These are phyloP conservation scores for Kuraishia borneana DNA, from an alignment of 805 yeast genomes.

Conservation along the genomic window DNA sequence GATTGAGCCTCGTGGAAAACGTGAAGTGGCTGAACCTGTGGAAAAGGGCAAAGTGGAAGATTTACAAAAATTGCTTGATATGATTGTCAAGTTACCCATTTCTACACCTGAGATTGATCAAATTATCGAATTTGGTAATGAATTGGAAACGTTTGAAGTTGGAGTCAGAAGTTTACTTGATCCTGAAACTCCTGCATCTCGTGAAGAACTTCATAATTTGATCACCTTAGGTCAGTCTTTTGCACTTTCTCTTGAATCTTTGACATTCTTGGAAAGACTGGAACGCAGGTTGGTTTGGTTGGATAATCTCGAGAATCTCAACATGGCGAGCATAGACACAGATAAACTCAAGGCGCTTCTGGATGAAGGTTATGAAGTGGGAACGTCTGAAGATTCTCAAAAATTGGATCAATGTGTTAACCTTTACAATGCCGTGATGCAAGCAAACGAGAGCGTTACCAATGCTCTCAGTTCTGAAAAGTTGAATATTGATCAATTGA, in stretches of 20 bases:
- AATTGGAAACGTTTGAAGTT: constrained; percentile 38
- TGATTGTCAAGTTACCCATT: constrained; percentile 39
- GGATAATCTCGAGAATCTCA: neutral
- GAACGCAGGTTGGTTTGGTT: constrained; percentile 28
- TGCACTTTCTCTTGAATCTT: constrained; percentile 43
- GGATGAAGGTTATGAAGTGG: constrained; percentile 12
- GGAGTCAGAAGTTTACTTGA: constrained; percentile 29
- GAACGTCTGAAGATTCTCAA: constrained; percentile 8
- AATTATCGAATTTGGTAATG: constrained; percentile 38
- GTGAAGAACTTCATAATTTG: constrained; percentile 39
- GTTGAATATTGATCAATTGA: neutral
- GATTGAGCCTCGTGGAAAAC: constrained; percentile 11
- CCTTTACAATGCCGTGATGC: neutral
- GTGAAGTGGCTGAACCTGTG: constrained; percentile 13
- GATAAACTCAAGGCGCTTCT: constrained; percentile 8
- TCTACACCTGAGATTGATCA: constrained; percentile 50
- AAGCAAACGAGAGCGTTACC: neutral
- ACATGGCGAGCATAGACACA: constrained; percentile 10
- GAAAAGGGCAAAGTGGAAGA: constrained; percentile 13
- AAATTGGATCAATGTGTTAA: constrained; percentile 1
- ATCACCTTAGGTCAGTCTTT: constrained; percentile 48
- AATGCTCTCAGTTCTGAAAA: neutral
- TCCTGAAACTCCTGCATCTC: constrained; percentile 9
- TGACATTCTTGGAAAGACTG: constrained; percentile 26
- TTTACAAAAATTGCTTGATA: constrained; percentile 27